A percentile compares a stretch with the other conserved stretches of the same genome.
These are phyloP conservation scores for Mycena venus DNA, from an alignment of 768 basidiomycete species.

Conservation along the genomic window DNA sequence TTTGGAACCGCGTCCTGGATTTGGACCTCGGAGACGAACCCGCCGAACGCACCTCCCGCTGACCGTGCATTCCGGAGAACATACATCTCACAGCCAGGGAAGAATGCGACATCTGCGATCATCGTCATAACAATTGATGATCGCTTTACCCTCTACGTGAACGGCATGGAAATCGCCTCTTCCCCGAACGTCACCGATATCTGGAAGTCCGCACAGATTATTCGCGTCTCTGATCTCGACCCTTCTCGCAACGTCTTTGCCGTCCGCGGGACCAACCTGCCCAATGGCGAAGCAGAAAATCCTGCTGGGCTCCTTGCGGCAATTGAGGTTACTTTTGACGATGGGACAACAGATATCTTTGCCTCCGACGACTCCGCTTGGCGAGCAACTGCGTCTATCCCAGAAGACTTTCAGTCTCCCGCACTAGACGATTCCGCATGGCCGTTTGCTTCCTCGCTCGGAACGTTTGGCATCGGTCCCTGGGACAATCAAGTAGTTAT, in stretches of 20 bases:
- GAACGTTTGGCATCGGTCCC: conserved; percentile 38
- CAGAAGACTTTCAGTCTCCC: conserved; percentile 37
- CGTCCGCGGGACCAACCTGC: conserved; percentile 41
- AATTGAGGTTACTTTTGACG: conserved; percentile 40
- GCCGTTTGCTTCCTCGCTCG: conserved; percentile 30
- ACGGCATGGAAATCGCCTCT: conserved; percentile 38
- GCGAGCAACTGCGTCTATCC: conserved; percentile 37
- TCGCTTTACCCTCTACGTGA: conserved; percentile 42
- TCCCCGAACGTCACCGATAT: conserved; percentile 36
- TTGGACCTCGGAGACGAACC: conserved; percentile 40
- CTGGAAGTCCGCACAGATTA: conserved; percentile 41
- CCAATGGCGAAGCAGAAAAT: conserved; percentile 12
- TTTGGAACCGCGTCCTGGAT: conserved; percentile 44
- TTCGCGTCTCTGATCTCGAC: conserved; percentile 26
- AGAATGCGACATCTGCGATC: conserved; percentile 33
- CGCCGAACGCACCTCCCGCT: conserved; percentile 23
- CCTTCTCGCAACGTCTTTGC: conserved; percentile 41
- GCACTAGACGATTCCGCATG: conserved; percentile 38
- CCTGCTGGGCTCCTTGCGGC: conserved; percentile 45
- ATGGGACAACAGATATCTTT: conserved; percentile 37
- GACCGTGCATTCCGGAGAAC: conserved; percentile 43
- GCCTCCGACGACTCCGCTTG: conserved; percentile 41
- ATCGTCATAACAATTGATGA: conserved; percentile 43
- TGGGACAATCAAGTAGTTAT: conserved; percentile 38
- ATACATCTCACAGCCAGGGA: conserved; percentile 34